These are phyloP conservation scores for Croton setiger DNA, from an alignment of 441 rosid species.

Conservation along the genomic window DNA sequence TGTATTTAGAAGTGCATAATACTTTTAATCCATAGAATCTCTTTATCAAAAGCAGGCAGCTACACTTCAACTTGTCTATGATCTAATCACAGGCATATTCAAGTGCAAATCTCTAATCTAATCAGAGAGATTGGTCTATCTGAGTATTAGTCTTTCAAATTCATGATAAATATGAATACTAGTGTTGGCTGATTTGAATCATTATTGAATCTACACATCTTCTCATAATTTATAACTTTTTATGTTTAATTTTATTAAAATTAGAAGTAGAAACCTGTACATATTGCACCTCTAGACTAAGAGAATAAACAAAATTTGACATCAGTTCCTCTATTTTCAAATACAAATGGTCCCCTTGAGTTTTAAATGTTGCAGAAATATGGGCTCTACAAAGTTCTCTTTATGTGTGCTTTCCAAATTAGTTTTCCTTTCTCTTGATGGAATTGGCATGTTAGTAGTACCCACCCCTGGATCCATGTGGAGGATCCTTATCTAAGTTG, in stretches of 20 bases:
- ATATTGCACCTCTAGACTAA: not conserved
- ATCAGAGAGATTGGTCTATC: not conserved
- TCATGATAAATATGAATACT: not conserved
- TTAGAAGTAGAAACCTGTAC: not conserved
- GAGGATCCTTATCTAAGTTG: conserved; percentile 13
- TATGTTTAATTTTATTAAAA: not conserved
- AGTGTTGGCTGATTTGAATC: not conserved
- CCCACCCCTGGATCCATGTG: conserved; percentile 11
- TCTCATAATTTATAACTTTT: not conserved
- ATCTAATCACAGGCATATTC: not conserved
- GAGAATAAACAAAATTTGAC: not conserved
- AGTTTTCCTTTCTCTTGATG: not conserved
- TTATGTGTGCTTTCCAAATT: not conserved
- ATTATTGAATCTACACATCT: not conserved
- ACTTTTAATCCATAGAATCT: not conserved
- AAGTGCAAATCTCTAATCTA: not conserved
- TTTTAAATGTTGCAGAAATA: too few species aligned
- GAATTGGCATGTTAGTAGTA: conserved; percentile 6
- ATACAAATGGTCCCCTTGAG: not conserved
- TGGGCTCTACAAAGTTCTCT: not conserved
- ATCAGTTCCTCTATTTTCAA: not conserved
- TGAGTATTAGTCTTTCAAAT: not conserved
- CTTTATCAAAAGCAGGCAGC: not conserved
- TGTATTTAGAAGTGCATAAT: not conserved
- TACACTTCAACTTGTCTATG: not conserved